A percentile compares a stretch with the other conserved stretches of the same genome.
phyloP scores from a whole-genome alignment of 352 stramenopile species.

The Phytophthora pisi region DNA sequence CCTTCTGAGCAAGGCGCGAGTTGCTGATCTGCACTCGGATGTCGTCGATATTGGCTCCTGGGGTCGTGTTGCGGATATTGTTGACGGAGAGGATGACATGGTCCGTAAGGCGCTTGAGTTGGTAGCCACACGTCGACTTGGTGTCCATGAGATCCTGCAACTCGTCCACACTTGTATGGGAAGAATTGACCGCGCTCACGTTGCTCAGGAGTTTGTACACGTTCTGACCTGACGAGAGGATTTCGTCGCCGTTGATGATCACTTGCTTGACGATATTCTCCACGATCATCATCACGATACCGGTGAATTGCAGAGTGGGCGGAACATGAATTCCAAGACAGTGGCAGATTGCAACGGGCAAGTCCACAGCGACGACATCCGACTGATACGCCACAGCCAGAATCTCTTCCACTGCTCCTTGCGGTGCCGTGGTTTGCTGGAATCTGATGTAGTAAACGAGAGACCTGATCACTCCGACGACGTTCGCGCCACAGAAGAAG shows the following conservation, averaged over 20 bases:
- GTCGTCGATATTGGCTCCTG: slow-evolving; percentile 14
- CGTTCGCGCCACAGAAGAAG: slow-evolving; percentile 28
- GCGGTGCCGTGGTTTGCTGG: slow-evolving; percentile 16
- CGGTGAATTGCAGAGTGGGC: slow-evolving; percentile 16
- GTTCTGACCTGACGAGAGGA: slow-evolving; percentile 23
- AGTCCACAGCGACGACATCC: slow-evolving; percentile 27
- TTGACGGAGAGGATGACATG: slow-evolving; percentile 23
- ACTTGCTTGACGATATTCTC: slow-evolving; percentile 25
- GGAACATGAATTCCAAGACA: slow-evolving; percentile 28
- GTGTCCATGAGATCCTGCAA: slow-evolving; percentile 25
- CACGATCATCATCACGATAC: slow-evolving; percentile 29
- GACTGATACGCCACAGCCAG: slow-evolving; percentile 25
- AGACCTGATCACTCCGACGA: slow-evolving; percentile 27
- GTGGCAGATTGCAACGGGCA: slow-evolving; percentile 27
- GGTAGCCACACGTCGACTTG: slow-evolving; percentile 24
- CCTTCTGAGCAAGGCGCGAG: slow-evolving; percentile 19
- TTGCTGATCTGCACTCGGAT: slow-evolving; percentile 24
- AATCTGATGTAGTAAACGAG: slow-evolving; percentile 27
- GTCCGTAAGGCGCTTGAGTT: slow-evolving; percentile 32
- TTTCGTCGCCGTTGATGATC: slow-evolving; percentile 26
- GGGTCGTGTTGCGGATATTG: slow-evolving; percentile 9
- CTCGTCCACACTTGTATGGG: slow-evolving; percentile 14
- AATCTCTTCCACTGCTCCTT: slow-evolving; percentile 20
- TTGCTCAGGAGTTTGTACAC: slow-evolving; percentile 22
- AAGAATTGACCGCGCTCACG: slow-evolving; percentile 7